Conservation (phyloP, 306 rosid species). For the Macrotyloma uniflorum region DNA sequence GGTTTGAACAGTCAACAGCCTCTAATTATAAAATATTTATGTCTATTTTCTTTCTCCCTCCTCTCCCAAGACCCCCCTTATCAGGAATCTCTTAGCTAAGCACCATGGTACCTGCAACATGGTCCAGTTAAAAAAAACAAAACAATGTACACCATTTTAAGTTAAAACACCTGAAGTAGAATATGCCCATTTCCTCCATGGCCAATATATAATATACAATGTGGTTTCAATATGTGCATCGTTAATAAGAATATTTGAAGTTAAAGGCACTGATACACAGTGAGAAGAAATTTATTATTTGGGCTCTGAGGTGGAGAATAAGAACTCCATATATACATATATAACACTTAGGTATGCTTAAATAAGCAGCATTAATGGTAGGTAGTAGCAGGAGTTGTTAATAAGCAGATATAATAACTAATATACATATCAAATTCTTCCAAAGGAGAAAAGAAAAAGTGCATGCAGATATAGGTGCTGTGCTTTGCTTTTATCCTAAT, state of each 20-base stretch:
- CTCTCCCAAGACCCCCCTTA: neutral
- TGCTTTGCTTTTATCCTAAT: conserved; percentile 40
- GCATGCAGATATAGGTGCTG: neutral
- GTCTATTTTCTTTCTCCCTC: neutral
- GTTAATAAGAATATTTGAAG: conserved; percentile 42
- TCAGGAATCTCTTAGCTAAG: neutral
- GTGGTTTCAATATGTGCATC: neutral
- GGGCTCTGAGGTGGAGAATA: conserved; percentile 17
- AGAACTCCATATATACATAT: neutral
- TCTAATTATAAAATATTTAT: neutral
- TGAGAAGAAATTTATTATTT: conserved; percentile 36
- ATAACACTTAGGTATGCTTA: neutral
- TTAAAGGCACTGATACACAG: neutral
- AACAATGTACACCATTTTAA: neutral
- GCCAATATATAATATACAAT: neutral
- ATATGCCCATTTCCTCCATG: conserved; percentile 12
- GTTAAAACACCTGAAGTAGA: conserved; percentile 14
- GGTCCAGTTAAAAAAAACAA: neutral
- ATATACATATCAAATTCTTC: conserved; percentile 33
- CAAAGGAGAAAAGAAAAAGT: conserved; percentile 38
- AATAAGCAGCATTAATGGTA: neutral
- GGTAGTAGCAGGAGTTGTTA: neutral
- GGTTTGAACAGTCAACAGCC: neutral
- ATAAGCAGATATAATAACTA: neutral
- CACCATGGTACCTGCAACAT: neutral